Evolutionary conservation across 345 rosid genomes (phyloP), one percentile per base, ranked within the genome.

Genomic region (Arabidopsis arenosa): DNA sequence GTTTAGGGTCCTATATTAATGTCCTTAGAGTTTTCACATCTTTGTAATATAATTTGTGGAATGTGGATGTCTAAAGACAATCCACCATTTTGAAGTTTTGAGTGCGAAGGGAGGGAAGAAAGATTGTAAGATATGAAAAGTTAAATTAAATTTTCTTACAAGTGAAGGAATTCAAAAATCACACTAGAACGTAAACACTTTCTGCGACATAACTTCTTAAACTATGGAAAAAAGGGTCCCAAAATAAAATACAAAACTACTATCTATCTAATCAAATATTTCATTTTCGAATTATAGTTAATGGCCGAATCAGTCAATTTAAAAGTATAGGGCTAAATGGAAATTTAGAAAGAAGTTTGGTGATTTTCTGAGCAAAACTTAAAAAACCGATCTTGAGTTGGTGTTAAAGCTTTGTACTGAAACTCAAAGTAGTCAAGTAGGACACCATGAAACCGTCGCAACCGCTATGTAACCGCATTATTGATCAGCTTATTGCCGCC

Each of bases 401-500:
- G 10, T 48, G 6, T 30, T 1, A 30, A 9, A 54, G 36, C 17
- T 28, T 6, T 57, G 44, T 59, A 7, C 9, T 28, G 12, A 65
- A 44, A 74, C 49, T 74, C 14, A 18, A 65, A 64, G 14, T 12
- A 61, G 48, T 15, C 8, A 35, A 36, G 47, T 11, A 61, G 49
- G 48, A 61, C 18, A 61, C 53, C 8, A 83, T 83, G 86, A 44
- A 32, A 45, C 78, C 37, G 32, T 66, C 77, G 9, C 75, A 48
- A 17, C 32, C 32, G 32, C 32, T 28, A 28, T 30, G 66, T 57
- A 74, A 72, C 69, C 83, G 71, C 21, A 63, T 83, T 1, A 48
- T 73, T 3, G 62, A 82, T 75, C 94, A 81, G 64, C 77, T 85
- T 15, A 56, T 86, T 3, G 79, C 92, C 30, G 79, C 69, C 26